A percentile compares a stretch with the other conserved stretches of the same genome.
These are phyloP conservation scores for Metarhizium robertsii DNA, from an alignment of 2,329 filamentous ascomycete species.

Conservation along the genomic window DNA sequence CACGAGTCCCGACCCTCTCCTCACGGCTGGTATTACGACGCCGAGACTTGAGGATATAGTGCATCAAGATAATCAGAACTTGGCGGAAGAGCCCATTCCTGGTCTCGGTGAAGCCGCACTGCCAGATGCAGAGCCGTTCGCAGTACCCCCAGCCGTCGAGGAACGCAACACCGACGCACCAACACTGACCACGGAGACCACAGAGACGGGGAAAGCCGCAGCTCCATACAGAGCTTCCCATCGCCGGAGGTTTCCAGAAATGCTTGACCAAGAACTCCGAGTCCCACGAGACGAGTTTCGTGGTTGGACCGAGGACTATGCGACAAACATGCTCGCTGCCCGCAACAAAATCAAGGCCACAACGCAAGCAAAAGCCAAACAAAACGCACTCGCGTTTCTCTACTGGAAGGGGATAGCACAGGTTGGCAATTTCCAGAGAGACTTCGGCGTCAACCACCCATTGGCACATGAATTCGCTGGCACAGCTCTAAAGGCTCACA, in stretches of 20 bases:
- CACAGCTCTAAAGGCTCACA: conserved; percentile 25
- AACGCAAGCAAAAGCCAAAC: conserved; percentile 28
- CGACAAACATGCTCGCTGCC: conserved; percentile 43
- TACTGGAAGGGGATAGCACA: conserved; percentile 26
- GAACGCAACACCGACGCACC: conserved; percentile 8
- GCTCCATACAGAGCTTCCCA: conserved; percentile 15
- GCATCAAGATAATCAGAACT: not conserved
- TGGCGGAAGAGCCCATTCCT: conserved; percentile 15
- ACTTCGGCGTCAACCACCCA: conserved; percentile 28
- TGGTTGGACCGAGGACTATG: conserved; percentile 33
- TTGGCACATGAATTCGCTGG: conserved; percentile 37
- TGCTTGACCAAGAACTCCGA: conserved; percentile 24
- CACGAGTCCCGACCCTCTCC: conserved; percentile 4
- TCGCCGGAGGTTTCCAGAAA: conserved; percentile 15
- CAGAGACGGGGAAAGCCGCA: conserved; percentile 10
- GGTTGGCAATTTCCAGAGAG: conserved; percentile 15
- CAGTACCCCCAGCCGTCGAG: conserved; percentile 13
- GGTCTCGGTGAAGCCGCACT: conserved; percentile 28
- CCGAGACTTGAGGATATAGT: not conserved
- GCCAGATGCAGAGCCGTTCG: conserved; percentile 28
- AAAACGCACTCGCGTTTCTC: conserved; percentile 21
- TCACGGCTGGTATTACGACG: not conserved
- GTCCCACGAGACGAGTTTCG: conserved; percentile 28
- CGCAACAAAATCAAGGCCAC: conserved; percentile 16
- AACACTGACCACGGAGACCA: conserved; percentile 14